Base-by-base conservation (phyloP, 345 rosid genomes). In the Alliaria petiolata region DNA sequence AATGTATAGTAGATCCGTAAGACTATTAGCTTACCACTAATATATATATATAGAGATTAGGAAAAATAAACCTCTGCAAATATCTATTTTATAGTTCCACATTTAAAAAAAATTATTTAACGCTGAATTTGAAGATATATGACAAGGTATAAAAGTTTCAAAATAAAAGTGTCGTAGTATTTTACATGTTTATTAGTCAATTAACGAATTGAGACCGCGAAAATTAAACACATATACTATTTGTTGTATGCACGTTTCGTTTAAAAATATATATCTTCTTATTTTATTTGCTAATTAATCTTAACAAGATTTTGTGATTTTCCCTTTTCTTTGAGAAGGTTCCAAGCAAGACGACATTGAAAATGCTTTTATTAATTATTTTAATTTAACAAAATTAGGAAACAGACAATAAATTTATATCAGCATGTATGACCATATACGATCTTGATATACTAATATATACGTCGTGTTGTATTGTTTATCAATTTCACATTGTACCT, bases 311-410 rank as follows among this genome's bases (percentile, higher is more conserved):
- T 39, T 10, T 20, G 15, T 12, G 19, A 12, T 0, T 44, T 26
- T 55, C 35, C 13, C n/a, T 47, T 36, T 56, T 14, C 4, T 17
- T 31, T 50, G 61, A 15, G 73, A 74, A 74, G 49, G 62, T 74
- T 74, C 73, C 26, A 33, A 50, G 73, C 20, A 67, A 58, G 40
- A 59, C 13, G 60, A 36, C 65, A 28, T 19, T 52, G 56, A 56
- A n/a, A 34, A 64, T 51, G 3, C 2, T 34, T 22, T 47, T 64
- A 17, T 54, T 8, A 34, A 44, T n/a, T 8, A 34, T 54, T n/a
- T 38, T 26, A 47, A 13, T 16, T 26, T n/a, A 56, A 14, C 8
- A 51, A 42, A 60, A 14, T 12, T 13, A 35, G 69, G 64, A 67
- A 61, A 15, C 19, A 61, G 19, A 44, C 58, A 60, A 75, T 47